Base-by-base conservation (phyloP, 140 eudicot genomes). In the Oenanthe javanica region DNA sequence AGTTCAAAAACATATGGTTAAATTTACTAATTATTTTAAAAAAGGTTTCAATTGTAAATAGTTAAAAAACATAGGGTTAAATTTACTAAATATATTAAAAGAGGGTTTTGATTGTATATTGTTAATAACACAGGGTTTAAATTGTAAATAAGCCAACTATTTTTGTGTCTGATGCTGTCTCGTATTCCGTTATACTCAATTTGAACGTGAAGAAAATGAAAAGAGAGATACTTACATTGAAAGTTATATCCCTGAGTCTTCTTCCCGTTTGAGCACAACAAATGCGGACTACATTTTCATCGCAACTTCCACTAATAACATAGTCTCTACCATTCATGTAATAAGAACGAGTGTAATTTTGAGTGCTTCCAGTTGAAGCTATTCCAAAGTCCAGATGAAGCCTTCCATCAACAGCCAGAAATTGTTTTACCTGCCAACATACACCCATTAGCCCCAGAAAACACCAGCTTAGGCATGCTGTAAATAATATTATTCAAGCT, bases 181-280 rank as follows among this genome's bases (percentile, higher is more conserved):
- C 0, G 21, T 67, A 67, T 67, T 67, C 1, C 3, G 45, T 31
- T 11, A 31, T 51, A 13, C 27, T 13, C 31, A 70, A 4, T 42
- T 25, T 63, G 49, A 72, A 66, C 61, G 6, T 50, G 18, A 77
- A 49, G 43, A 49, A 15, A 55, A 69, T 51, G 45, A 50, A 21
- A 51, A 48, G 40, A 59, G 47, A 38, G 76, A 40, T 64, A 50
- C 63, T 79, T 73, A 94, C 98, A 91, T 94, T 96, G 85, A 94
- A 87, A 52, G 94, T 84, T 70, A 94, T 82, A 82, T 94, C 97
- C 84, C 94, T 87, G 72, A 94, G 92, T 14, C 97, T 92, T 79
- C 92, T 94, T 80, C 98, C 98, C 4, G 98, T 92, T 83, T 87
- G 93, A 77, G 98, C 96, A 86, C 96, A 94, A 57, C 97, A 94